These are phyloP conservation scores for Paspalum notatum DNA, from an alignment of 176 grass and related monocot species.

Conservation along the genomic window DNA sequence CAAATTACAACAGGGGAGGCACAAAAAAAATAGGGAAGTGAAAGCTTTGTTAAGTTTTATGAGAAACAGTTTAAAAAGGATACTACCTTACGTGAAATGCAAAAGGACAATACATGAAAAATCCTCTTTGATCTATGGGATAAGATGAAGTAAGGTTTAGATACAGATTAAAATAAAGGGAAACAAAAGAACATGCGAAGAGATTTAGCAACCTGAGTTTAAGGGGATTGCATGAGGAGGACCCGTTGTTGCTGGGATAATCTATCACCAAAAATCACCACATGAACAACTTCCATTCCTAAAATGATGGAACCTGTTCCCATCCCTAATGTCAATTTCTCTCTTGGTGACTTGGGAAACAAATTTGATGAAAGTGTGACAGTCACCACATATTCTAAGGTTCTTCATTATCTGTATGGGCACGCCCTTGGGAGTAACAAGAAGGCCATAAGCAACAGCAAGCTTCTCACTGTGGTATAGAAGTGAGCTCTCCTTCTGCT, in stretches of 20 bases:
- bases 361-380: conserved; percentile 78
- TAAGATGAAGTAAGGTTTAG: not conserved
- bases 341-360: conserved; percentile 72
- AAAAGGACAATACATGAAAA: not conserved
- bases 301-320: conserved; percentile 85
- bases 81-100: not conserved
- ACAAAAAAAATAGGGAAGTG: not conserved
- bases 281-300: conserved; percentile 80
- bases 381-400: conserved; percentile 87
- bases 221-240: not conserved
- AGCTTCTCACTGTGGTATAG: conserved; percentile 67
- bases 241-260: not conserved
- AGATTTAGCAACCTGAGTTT: not conserved
- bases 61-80: not conserved
- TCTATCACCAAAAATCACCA: conserved; percentile 80
- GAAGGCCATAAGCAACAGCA: conserved; percentile 65
- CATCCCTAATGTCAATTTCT: conserved; percentile 79
- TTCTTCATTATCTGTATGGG: conserved; percentile 91
- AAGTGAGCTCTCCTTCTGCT: conserved; percentile 65
- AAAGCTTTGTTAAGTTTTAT: not conserved
- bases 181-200: not conserved
- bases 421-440: conserved; percentile 62
- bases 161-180: not conserved
- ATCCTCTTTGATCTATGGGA: not conserved
- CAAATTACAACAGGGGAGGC: not conserved